Base-by-base conservation (phyloP, 768 basidiomycete genomes). In the Cystoderma amianthinum region DNA sequence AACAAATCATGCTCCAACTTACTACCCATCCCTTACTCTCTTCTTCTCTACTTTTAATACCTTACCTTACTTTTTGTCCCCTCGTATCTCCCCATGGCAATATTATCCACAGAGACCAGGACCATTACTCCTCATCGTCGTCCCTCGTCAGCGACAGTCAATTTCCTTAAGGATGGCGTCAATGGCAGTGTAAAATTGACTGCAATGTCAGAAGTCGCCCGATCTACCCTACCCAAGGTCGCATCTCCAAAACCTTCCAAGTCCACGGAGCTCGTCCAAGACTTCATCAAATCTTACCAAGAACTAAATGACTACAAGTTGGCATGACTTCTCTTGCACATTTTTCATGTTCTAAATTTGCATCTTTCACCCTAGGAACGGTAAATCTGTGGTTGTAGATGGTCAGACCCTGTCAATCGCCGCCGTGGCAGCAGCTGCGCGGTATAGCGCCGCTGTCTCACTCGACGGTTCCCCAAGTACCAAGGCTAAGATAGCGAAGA, bases 381-480 rank as follows among this genome's bases (percentile, higher is more conserved):
- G 88, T 16, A 71, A 70, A 36, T 59, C 78, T 5, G 71, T 91
- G 42, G 52, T 71, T 11, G 65, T 92, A 35, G 78, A 84, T 42
- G 90, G 90, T 5, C 68, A 82, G 45, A 72, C 60, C 11, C 74
- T 93, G 23, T 77, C 87, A 1, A 78, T 92, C 40, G 73, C 85
- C 3, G 85, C 84, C 39, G 78, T 93, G 10, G 71, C 81, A n/a
- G 87, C 86, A 6, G 70, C 80, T 4, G 78, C 90, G 0, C 76
- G 88, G 37, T 80, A 81, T 50, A 61, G 68, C 12, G 67, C 78
- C 2, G 48, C 67, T 13, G 74, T 82, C 24, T 32, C 57, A 39
- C 65, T 86, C 20, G 71, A 77, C 54, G 57, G 66, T 12, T 74
- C 75, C 2, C 60, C 69, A 3, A 55, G 53, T 13, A 59, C 78